Conservation (phyloP, 2,329 filamentous ascomycete species). For the Epichloe sylvatica region DNA sequence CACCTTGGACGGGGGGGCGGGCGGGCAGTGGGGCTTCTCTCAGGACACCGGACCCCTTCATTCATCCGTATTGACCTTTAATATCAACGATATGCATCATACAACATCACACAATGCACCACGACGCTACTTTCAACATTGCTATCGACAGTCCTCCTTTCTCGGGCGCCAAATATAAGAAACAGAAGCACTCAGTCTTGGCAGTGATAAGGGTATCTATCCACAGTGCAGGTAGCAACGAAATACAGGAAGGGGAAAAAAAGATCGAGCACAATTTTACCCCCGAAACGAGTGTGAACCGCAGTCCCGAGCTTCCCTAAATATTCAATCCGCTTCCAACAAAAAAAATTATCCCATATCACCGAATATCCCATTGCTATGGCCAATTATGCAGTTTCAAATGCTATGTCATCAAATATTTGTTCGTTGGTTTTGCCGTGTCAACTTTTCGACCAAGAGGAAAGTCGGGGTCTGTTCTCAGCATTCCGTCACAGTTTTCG, state of each 20-base stretch:
- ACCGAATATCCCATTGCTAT: neutral
- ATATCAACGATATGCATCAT: too few species aligned
- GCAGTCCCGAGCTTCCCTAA: neutral
- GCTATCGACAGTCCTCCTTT: too few species aligned
- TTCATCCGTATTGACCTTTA: too few species aligned
- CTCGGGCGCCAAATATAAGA: too few species aligned
- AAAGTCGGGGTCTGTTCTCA: neutral
- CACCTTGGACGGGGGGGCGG: too few species aligned
- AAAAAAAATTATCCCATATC: neutral
- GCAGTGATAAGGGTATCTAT: slow-evolving; percentile 2
- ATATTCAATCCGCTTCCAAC: neutral
- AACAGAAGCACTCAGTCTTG: too few species aligned
- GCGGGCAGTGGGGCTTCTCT: too few species aligned
- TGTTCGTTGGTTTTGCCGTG: neutral
- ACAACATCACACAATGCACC: too few species aligned
- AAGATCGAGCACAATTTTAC: neutral
- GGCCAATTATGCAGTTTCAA: neutral
- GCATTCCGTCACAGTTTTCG: neutral
- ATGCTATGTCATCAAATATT: neutral
- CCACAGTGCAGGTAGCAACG: neutral
- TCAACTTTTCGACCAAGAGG: neutral
- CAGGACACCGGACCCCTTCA: too few species aligned
- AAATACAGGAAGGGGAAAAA: neutral
- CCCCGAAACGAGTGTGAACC: neutral
- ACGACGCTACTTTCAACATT: too few species aligned